A percentile compares a stretch with the other conserved stretches of the same genome.
Evolutionary conservation across 441 rosid genomes (phyloP).

Genomic region (Populus tomentosa): DNA sequence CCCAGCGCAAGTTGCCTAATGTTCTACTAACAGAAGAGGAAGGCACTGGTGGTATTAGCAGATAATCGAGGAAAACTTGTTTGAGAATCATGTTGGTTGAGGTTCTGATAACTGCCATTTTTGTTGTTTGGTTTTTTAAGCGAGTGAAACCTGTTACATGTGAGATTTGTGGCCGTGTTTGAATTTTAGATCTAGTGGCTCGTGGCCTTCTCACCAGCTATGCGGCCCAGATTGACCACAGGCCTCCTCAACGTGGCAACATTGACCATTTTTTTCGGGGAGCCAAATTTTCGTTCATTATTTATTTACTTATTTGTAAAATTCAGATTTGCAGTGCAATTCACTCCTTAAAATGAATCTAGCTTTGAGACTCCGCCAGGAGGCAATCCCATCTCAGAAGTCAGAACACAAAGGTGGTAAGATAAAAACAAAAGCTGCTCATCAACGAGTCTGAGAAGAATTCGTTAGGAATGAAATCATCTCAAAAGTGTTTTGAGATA

Average conservation of each 20-base stretch:
- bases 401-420: too few species aligned
- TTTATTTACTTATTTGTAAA: too few species aligned
- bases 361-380: too few species aligned
- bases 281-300: too few species aligned
- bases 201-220: background rate
- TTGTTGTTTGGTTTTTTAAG: background rate
- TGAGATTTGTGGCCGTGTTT: constrained; percentile 7
- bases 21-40: constrained; percentile 2
- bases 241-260: background rate
- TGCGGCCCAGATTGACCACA: background rate
- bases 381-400: too few species aligned
- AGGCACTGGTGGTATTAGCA: constrained; percentile 8
- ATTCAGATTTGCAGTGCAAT: too few species aligned
- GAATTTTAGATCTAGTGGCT: background rate
- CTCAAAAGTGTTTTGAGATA: too few species aligned
- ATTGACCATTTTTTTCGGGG: too few species aligned
- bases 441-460: too few species aligned
- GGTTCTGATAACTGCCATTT: constrained; percentile 58
- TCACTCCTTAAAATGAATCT: too few species aligned
- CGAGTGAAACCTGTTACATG: background rate
- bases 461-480: too few species aligned
- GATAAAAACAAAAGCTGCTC: too few species aligned
- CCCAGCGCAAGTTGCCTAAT: constrained; percentile 1
- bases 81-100: constrained; percentile 42
- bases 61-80: constrained; percentile 29